Evolutionary conservation across 2,329 filamentous ascomycete genomes (phyloP).

Genomic region (Colletotrichum filicis): DNA sequence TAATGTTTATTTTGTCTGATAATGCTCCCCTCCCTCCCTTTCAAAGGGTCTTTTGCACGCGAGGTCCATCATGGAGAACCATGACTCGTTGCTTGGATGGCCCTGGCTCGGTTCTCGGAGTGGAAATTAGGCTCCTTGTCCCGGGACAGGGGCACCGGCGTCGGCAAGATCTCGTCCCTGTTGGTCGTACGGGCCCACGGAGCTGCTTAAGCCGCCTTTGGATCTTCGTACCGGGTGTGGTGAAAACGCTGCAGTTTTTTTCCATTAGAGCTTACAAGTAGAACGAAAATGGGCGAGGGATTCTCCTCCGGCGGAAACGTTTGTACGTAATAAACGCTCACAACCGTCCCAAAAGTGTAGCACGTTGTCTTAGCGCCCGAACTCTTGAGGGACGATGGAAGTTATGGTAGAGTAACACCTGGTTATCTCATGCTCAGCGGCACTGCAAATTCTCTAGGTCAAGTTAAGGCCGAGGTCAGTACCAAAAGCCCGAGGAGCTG

Average conservation of each 20-base stretch:
- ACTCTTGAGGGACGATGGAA: background rate
- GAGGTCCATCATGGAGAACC: background rate
- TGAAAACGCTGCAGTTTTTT: too few species aligned
- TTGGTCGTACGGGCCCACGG: slow-evolving; percentile 3
- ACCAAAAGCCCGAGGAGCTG: background rate
- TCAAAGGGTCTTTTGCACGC: background rate
- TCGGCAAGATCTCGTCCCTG: background rate
- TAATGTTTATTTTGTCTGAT: background rate
- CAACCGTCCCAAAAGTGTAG: background rate
- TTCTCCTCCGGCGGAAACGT: background rate
- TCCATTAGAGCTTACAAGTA: background rate
- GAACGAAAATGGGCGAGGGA: background rate
- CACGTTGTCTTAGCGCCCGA: background rate
- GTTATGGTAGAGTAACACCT: too few species aligned
- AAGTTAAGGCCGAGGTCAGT: background rate
- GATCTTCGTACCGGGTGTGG: background rate
- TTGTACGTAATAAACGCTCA: slow-evolving; percentile 14
- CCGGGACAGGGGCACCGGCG: background rate
- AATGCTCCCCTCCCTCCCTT: background rate
- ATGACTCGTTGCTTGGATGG: slow-evolving; percentile 8
- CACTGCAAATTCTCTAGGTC: background rate
- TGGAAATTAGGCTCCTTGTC: background rate
- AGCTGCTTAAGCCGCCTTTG: background rate
- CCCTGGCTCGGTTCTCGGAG: background rate
- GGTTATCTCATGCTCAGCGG: background rate